A percentile compares a stretch with the other conserved stretches of the same genome.
phyloP scores from a whole-genome alignment of 441 rosid genomes.

The Erodium chrysanthum region DNA sequence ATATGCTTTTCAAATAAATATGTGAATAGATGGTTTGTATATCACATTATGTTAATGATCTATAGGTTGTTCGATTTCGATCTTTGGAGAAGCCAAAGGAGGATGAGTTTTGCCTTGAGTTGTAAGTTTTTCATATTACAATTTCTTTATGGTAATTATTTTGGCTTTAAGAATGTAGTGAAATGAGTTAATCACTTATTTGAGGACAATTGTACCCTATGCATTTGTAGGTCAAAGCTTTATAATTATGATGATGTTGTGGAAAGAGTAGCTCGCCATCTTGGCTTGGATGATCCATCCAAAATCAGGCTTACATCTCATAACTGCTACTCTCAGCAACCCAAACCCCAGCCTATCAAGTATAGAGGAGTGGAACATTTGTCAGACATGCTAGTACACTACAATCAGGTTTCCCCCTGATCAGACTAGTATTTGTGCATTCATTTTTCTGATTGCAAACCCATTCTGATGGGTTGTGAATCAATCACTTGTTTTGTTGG shows the following conservation, averaged over 20 bases:
- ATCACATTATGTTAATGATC: background rate
- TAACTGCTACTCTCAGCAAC: slow-evolving; percentile 72
- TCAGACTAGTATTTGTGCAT: slow-evolving; percentile 14
- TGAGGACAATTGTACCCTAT: slow-evolving; percentile 11
- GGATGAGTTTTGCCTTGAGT: slow-evolving; percentile 55
- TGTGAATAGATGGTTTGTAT: background rate
- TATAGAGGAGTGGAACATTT: slow-evolving; percentile 54
- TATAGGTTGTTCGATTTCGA: slow-evolving; percentile 57
- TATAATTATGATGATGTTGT: slow-evolving; percentile 66
- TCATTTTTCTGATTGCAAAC: background rate
- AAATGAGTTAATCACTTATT: background rate
- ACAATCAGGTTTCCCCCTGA: slow-evolving; percentile 47
- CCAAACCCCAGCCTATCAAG: slow-evolving; percentile 70
- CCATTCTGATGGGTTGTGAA: slow-evolving; percentile 12
- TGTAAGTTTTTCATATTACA: slow-evolving; percentile 37
- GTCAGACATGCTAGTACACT: slow-evolving; percentile 63
- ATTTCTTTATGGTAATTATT: background rate
- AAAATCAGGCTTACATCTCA: slow-evolving; percentile 69
- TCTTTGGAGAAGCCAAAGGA: slow-evolving; percentile 69
- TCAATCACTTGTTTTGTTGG: slow-evolving; percentile 13
- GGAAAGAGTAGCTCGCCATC: slow-evolving; percentile 50
- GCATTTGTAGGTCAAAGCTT: slow-evolving; percentile 46
- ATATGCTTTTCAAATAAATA: background rate
- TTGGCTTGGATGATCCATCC: slow-evolving; percentile 56
- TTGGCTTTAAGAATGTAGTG: background rate